Conservation (phyloP, 805 yeast species). For the Barnettozyma pratensis region DNA sequence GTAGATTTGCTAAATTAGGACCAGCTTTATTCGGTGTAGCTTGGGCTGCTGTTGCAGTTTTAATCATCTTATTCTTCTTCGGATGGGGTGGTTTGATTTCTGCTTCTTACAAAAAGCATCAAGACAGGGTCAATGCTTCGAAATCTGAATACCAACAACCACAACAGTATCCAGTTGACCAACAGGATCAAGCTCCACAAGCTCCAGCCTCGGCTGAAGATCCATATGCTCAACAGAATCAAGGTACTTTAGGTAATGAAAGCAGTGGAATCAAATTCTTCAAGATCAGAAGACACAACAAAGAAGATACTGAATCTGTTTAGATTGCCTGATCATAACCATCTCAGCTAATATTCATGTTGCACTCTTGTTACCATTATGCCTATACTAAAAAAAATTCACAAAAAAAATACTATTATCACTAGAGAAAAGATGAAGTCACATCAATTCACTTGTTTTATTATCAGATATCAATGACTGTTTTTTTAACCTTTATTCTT, state of each 20-base stretch:
- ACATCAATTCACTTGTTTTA: background rate
- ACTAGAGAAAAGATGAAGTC: background rate
- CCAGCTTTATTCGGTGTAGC: constrained; percentile 53
- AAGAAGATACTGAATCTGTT: constrained; percentile 36
- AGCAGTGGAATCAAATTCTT: constrained; percentile 67
- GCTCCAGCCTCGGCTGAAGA: constrained; percentile 22
- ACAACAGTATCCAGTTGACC: constrained; percentile 10
- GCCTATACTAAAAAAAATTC: background rate
- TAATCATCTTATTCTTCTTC: constrained; percentile 45
- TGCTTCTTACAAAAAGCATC: constrained; percentile 47
- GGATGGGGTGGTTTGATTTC: constrained; percentile 46
- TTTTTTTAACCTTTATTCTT: background rate
- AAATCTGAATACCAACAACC: constrained; percentile 10
- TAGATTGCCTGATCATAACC: constrained; percentile 8
- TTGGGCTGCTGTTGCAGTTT: constrained; percentile 64
- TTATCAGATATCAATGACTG: background rate
- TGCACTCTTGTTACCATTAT: too few species aligned
- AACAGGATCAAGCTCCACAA: constrained; percentile 12
- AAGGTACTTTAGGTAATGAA: constrained; percentile 31
- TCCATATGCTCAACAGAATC: constrained; percentile 25
- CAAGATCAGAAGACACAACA: constrained; percentile 57
- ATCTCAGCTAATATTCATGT: too few species aligned
- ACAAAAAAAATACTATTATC: background rate
- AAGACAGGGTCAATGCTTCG: constrained; percentile 32
- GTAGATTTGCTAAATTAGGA: constrained; percentile 45